Evolutionary conservation across 495 filamentous ascomycete genomes (phyloP), one percentile per base, ranked within the genome.

Genomic region (Trypethelium eluteriae): DNA sequence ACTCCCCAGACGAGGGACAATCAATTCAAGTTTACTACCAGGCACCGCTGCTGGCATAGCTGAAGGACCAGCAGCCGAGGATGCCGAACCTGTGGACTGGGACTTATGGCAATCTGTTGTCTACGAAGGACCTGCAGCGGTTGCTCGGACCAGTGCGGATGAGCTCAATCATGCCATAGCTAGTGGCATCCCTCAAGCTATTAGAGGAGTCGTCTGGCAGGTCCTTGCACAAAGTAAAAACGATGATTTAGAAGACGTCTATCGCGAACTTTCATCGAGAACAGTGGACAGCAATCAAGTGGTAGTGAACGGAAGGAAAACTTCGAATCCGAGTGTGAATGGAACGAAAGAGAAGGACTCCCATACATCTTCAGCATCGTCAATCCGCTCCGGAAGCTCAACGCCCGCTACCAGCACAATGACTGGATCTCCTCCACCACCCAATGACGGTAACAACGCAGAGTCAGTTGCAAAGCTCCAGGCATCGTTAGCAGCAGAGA

Each of bases 191-290:
- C 94, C 94, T 2, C 91, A 88, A 70, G 94, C 92, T 18, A 95
- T 99, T 65, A 85, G 94, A 59, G 94, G 94, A 32, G 95, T 97
- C 11, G 91, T 99, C 36, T 99, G 94, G 94, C 94, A 99, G 76
- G 92, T 96, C 12, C 76, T 99, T 70, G 92, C 95, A 3, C 90
- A 96, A 72, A 96, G 92, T 77, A 93, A 93, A 74, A 93, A 89
- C 69, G 86, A 92, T 62, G 93, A 96, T 38, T 79, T 98, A 18
- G 94, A 98, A 75, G 81, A 81, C n/a, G 84, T 92, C 2, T 99
- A 98, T 73, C 84, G 83, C 50, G 93, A 96, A 59, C 80, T 99
- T 36, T 59, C 53, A 36, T 59, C 32, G 36, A 59, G 53, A 14
- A 59, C 18, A 59, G 53, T 59, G 1, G 53, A 59, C 32, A 59